A percentile compares a stretch with the other conserved stretches of the same genome.
Conservation (phyloP, 1,139 yeast species). For the Candida tropicalis region DNA sequence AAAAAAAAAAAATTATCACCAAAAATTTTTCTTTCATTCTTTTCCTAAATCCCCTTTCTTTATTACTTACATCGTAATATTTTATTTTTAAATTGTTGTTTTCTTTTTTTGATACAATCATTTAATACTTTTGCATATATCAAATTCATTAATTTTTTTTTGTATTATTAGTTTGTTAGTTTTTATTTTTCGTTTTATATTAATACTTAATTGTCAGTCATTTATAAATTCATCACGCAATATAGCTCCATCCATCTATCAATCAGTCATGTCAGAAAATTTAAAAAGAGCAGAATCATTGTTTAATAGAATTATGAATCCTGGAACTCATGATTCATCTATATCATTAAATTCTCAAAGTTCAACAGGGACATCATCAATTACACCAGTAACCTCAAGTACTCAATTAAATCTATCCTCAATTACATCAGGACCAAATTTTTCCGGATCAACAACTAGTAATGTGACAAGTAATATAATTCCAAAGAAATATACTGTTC, state of each 20-base stretch:
- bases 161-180: no score
- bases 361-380: constrained; percentile 12
- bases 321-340: constrained; percentile 20
- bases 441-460: constrained; percentile 8
- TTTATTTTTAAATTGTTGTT: neutral
- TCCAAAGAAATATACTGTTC: neutral
- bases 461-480: neutral
- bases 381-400: constrained; percentile 2
- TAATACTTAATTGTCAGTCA: neutral
- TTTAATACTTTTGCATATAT: no score
- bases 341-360: neutral
- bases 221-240: neutral
- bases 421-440: constrained; percentile 8
- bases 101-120: no score
- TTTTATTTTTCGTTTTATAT: no score
- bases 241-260: neutral
- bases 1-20: constrained; percentile 3
- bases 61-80: neutral
- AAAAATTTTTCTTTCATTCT: neutral
- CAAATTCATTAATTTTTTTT: no score
- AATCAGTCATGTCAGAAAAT: constrained; percentile 45
- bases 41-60: neutral
- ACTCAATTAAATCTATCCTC: constrained; percentile 11
- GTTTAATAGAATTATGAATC: constrained; percentile 53
- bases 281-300: constrained; percentile 53